Base-by-base conservation (phyloP, 345 rosid species). In the Pelargonium nanum region DNA sequence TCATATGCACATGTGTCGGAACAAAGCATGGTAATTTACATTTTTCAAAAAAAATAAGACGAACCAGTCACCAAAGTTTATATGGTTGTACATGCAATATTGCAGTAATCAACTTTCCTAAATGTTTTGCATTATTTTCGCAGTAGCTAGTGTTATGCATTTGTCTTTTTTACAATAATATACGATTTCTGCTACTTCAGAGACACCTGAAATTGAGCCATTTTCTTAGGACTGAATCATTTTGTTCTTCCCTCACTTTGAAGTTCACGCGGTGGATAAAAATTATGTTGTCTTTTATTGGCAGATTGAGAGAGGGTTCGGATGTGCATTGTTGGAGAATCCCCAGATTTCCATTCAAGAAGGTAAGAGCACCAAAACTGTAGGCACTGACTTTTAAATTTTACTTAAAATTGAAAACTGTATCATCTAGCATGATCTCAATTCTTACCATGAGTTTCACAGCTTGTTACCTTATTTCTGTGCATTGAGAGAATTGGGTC, bases 321-420 rank as follows among this genome's bases (percentile, higher is more conserved):
- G 72, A 67, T 59, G 58, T 78, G 22, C 77, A 79, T 62, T 80
- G 96, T 63, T 86, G 95, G 96, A 82, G 80, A 71, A 83, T 84
- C 28, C 82, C 86, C 0, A 53, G 60, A 23, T 71, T 76, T 71
- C 79, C 82, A 1, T 22, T 68, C 53, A 67, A 65, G 63, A 80
- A 85, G 95, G 94, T 85, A 78, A 76, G 56, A 22, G 20, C 26
- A 13, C 12, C 5, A 28, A 55, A 63, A 44, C 25, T 32, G 24
- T 17, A 5, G 16, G 22, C 17, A 20, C 25, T 15, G 13, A 40
- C 53, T 25, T 50, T 7, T 12, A 24, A 19, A 34, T 21, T 26
- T 30, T 22, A 55, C 52, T 19, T 23, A 13, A 22, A 61, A 4
- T n/a, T 10, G 13, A n/a, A 6, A 4, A 6, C 26, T 61, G 5